phyloP scores from a whole-genome alignment of 2,329 filamentous ascomycete genomes.

The Coniella vitis region DNA sequence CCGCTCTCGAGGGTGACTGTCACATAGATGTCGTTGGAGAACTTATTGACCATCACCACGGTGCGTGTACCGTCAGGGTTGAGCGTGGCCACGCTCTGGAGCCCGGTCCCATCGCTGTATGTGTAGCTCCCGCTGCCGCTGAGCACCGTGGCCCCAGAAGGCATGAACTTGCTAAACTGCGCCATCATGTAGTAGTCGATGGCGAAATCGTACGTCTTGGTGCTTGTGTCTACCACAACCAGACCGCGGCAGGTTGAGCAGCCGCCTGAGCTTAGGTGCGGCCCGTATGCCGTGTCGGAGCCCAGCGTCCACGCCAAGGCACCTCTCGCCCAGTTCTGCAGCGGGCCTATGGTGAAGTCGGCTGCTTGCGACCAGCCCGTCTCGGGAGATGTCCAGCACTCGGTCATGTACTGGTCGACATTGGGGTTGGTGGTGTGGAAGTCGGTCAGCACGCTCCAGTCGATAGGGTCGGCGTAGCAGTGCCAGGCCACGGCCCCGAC shows the following conservation, averaged over 20 bases:
- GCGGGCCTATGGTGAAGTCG: conserved; percentile 42
- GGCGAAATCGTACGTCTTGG: conserved; percentile 36
- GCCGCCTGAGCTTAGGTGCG: conserved; percentile 32
- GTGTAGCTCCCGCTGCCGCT: conserved; percentile 37
- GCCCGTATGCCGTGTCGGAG: conserved; percentile 35
- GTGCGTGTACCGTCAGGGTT: conserved; percentile 40
- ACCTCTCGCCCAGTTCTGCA: conserved; percentile 40
- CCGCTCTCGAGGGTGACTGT: conserved; percentile 27
- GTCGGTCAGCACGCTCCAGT: conserved; percentile 31
- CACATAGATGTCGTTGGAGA: conserved; percentile 37
- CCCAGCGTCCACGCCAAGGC: conserved; percentile 39
- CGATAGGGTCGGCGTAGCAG: conserved; percentile 30
- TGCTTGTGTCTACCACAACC: conserved; percentile 45
- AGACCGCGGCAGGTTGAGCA: conserved; percentile 42
- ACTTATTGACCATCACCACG: conserved; percentile 41
- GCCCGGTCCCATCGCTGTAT: conserved; percentile 30
- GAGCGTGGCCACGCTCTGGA: conserved; percentile 39
- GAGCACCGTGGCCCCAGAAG: conserved; percentile 36
- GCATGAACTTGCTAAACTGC: conserved; percentile 44
- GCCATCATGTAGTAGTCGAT: conserved; percentile 48
- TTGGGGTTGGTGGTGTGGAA: conserved; percentile 34
- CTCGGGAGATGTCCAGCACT: conserved; percentile 34
- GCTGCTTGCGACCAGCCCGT: conserved; percentile 31
- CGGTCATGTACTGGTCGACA: conserved; percentile 40
- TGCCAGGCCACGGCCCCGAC: conserved; percentile 34